phyloP scores from a whole-genome alignment of 2,329 filamentous ascomycete genomes.

The Ascochyta pisi region DNA sequence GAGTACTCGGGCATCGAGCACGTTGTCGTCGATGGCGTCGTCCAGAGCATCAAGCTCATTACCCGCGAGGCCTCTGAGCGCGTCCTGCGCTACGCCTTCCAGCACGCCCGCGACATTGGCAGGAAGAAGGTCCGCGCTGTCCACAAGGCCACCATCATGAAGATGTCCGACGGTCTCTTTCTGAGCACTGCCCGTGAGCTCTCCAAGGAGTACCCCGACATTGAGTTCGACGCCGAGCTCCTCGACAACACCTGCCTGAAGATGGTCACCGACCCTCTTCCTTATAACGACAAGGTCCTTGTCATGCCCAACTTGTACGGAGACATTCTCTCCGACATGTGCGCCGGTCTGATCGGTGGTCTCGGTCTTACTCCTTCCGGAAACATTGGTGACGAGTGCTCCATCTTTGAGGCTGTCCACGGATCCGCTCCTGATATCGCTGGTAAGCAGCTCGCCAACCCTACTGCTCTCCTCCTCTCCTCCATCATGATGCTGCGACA shows the following conservation, averaged over 20 bases:
- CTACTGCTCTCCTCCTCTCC: slow-evolving; percentile 90
- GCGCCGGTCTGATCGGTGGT: slow-evolving; percentile 96
- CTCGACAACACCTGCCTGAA: slow-evolving; percentile 99
- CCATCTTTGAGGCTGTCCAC: slow-evolving; percentile 99
- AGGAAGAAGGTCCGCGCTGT: slow-evolving; percentile 97
- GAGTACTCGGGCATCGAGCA: slow-evolving; percentile 99
- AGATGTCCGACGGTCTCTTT: slow-evolving; percentile 99
- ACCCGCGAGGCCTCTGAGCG: slow-evolving; percentile 93
- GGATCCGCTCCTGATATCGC: slow-evolving; percentile 96
- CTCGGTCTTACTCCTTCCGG: slow-evolving; percentile 96
- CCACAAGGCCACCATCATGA: slow-evolving; percentile 99
- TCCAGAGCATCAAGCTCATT: slow-evolving; percentile 99
- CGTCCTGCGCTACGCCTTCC: slow-evolving; percentile 96
- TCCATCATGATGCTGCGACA: slow-evolving; percentile 99
- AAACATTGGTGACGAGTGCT: slow-evolving; percentile 99
- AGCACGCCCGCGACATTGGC: slow-evolving; percentile 92
- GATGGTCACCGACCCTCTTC: slow-evolving; percentile 94
- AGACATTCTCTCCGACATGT: slow-evolving; percentile 99
- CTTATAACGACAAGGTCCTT: slow-evolving; percentile 99
- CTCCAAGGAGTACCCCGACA: slow-evolving; percentile 91
- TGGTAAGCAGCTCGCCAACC: slow-evolving; percentile 95
- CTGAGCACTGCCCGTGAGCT: slow-evolving; percentile 84
- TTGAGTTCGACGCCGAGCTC: slow-evolving; percentile 97
- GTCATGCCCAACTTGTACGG: slow-evolving; percentile 98
- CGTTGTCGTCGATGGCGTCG: slow-evolving; percentile 94